phyloP scores from a whole-genome alignment of 192 early-diverging fungal genomes.

The Entomortierella chlamydospora region DNA sequence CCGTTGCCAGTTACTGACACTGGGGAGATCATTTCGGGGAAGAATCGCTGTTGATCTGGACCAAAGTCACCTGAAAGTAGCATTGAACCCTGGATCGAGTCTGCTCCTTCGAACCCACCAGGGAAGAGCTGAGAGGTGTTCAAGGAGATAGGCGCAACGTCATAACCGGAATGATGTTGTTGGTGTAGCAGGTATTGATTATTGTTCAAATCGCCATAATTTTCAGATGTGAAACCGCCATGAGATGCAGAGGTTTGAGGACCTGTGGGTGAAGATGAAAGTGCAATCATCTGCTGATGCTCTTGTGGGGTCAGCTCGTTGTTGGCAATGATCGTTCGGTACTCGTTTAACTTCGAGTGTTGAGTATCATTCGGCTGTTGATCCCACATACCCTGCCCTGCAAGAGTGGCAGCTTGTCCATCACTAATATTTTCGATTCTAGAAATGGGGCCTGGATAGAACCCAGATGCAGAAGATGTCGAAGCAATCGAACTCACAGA shows the following conservation, averaged over 20 bases:
- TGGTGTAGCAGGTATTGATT: slow-evolving; percentile 5
- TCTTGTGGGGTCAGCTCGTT: slow-evolving; percentile 6
- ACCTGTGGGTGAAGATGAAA: not conserved
- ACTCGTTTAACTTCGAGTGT: slow-evolving; percentile 11
- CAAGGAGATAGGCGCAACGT: not conserved
- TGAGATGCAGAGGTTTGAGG: not conserved
- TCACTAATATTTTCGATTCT: not conserved
- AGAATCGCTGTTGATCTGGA: not conserved
- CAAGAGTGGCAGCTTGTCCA: not conserved
- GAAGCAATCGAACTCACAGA: not conserved
- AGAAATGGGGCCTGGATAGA: not conserved
- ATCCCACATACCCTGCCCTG: not conserved
- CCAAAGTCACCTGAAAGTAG: slow-evolving; percentile 1
- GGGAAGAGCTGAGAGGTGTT: slow-evolving; percentile 18
- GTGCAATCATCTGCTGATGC: slow-evolving; percentile 12
- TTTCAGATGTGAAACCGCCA: not conserved
- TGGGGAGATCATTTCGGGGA: not conserved
- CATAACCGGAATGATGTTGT: slow-evolving; percentile 12
- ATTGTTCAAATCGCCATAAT: not conserved
- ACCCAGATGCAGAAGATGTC: not conserved
- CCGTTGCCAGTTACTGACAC: not conserved
- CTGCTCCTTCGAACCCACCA: slow-evolving; percentile 7
- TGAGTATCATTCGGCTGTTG: slow-evolving; percentile 36
- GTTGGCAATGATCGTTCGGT: not conserved
- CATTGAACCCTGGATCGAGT: not conserved